phyloP scores from a whole-genome alignment of 257 asterid genomes.

The Rubia yunnanensis region DNA sequence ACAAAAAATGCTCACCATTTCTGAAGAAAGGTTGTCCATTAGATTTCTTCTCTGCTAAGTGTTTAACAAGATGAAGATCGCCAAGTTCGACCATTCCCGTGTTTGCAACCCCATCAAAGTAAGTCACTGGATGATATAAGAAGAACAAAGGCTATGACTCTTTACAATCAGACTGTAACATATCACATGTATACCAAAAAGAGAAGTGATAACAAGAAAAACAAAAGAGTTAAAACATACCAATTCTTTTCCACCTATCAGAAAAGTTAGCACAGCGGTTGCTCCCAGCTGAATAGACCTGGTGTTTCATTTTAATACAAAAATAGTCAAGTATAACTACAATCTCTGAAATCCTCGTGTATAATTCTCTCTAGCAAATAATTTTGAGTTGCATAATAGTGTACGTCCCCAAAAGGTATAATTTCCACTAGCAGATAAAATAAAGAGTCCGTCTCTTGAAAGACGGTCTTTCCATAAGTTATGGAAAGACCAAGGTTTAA shows the following conservation, averaged over 20 bases:
- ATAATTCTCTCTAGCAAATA: background rate
- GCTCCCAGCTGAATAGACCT: slow-evolving; percentile 80
- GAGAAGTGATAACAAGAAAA: background rate
- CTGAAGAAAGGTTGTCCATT: slow-evolving; percentile 73
- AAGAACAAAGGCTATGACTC: slow-evolving; percentile 7
- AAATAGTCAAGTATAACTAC: background rate
- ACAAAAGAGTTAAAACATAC: slow-evolving; percentile 28
- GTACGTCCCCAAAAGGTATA: background rate
- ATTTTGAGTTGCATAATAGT: background rate
- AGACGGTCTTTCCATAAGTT: too few relatives aligned
- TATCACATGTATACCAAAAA: background rate
- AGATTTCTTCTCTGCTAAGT: slow-evolving; percentile 79
- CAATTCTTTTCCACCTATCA: slow-evolving; percentile 68
- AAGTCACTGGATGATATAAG: slow-evolving; percentile 34
- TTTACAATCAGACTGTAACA: slow-evolving; percentile 10
- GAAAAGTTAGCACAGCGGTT: slow-evolving; percentile 53
- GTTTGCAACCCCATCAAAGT: slow-evolving; percentile 75
- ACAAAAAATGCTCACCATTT: slow-evolving; percentile 49
- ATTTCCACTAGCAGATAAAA: background rate
- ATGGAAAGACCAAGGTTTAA: too few relatives aligned
- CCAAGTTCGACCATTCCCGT: slow-evolving; percentile 77
- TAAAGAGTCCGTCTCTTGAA: too few relatives aligned
- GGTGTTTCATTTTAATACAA: slow-evolving; percentile 10
- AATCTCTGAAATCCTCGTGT: background rate
- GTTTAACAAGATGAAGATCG: slow-evolving; percentile 56